Conservation (phyloP, 768 basidiomycete species). For the Leccinum incarnatum region DNA sequence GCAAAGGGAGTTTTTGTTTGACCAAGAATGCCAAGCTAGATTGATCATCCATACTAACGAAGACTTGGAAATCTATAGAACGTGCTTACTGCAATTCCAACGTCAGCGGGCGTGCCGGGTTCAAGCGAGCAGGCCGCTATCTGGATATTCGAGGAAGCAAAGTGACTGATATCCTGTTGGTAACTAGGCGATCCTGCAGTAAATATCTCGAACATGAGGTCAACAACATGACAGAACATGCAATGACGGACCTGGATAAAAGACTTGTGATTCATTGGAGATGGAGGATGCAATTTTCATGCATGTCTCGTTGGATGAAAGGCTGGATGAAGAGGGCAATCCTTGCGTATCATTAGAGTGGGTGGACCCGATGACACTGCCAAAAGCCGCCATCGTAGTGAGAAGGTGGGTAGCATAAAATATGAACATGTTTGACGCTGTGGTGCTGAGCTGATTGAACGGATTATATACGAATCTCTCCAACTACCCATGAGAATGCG, state of each 20-base stretch:
- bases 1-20: background rate
- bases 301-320: background rate
- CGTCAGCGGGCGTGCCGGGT: background rate
- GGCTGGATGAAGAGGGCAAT: background rate
- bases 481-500: background rate
- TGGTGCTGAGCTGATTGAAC: background rate
- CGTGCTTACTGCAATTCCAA: background rate
- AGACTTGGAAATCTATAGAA: background rate
- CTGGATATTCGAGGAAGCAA: background rate
- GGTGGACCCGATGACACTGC: background rate
- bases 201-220: background rate
- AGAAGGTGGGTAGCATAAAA: background rate
- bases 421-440: constrained; percentile 9
- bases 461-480: background rate
- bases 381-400: background rate
- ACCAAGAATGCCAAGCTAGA: background rate
- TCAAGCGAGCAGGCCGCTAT: background rate
- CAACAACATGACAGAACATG: no score
- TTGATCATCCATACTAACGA: background rate
- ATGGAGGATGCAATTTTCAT: background rate
- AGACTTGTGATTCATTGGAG: constrained; percentile 6
- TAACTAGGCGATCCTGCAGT: constrained; percentile 33
- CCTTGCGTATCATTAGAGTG: background rate
- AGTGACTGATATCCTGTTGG: constrained; percentile 34
- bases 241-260: background rate